Base-by-base conservation (phyloP, 768 basidiomycete genomes). In the Chalciporus sphaerocephalus region DNA sequence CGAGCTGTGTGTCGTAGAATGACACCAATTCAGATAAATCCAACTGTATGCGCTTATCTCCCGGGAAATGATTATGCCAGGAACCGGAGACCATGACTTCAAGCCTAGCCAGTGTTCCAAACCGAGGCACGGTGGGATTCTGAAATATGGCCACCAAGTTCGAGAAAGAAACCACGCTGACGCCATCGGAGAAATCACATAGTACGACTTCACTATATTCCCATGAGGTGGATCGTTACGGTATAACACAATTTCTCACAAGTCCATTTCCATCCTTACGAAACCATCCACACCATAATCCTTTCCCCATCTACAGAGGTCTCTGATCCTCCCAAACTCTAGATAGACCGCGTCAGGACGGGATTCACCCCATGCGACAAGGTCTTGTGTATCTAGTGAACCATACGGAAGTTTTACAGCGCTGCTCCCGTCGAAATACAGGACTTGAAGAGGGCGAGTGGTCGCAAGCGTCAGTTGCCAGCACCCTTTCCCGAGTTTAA, bases 241-340 rank as follows among this genome's bases (percentile, higher is more conserved):
- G 10, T 10, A 32, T 1, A 32, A 42, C 5, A 24, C 12, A 36
- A 66, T 68, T 64, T 58, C 73, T 52, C 50, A 75, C 73, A 78
- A 75, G 50, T 73, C 66, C 64, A 71, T 68, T 66, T 74, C 70
- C 74, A 75, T 75, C 47, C 66, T 59, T 17, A 69, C 58, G 30
- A 66, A 65, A 1, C 65, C 69, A 36, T 68, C 68, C 13, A 70
- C 20, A 3, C 59, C 62, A 11, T 61, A 48, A 11, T 49, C 41
- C 34, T 50, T 53, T 1, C 61, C 67, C 69, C 69, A 70, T 13
- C 41, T 40, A 41, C 69, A 70, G 11, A 70, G 40, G 30, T 55
- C 48, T 6, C 38, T 5, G 18, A 65, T 59, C 16, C 69, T 56
- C 28, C 52, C 44, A 15, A 9, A 4, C 24, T 71, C 67, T 1